Conservation (phyloP, 305 asterid genomes). For the Fraxinus sp. region DNA sequence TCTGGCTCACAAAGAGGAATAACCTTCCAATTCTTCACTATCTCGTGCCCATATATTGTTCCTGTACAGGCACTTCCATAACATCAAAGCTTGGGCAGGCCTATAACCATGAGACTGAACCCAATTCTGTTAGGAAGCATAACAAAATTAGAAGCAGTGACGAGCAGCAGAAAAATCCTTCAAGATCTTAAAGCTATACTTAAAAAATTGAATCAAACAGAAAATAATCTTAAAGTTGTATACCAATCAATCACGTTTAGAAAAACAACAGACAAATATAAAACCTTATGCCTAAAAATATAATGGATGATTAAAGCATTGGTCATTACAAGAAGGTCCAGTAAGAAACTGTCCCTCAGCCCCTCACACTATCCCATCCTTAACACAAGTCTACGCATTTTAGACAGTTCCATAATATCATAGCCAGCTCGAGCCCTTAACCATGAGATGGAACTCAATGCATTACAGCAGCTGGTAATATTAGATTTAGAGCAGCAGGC, state of each 20-base stretch:
- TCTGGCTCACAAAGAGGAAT: not conserved
- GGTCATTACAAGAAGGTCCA: not conserved
- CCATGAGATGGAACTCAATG: not conserved
- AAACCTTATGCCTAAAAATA: not conserved
- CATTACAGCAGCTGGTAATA: not conserved
- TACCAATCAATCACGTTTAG: not conserved
- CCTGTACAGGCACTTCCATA: slow-evolving; percentile 87
- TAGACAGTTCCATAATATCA: not conserved
- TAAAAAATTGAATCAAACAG: not conserved
- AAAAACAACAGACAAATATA: not conserved
- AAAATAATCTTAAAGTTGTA: not conserved
- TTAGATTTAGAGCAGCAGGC: not conserved
- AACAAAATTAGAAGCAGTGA: slow-evolving; percentile 25
- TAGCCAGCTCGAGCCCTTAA: not conserved
- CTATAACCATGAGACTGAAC: slow-evolving; percentile 75
- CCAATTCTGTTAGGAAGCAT: slow-evolving; percentile 66
- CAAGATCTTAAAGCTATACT: not conserved
- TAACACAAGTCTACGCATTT: not conserved
- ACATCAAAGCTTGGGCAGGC: slow-evolving; percentile 90
- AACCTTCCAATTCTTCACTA: slow-evolving; percentile 77
- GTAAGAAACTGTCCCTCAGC: not conserved
- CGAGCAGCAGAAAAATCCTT: not conserved
- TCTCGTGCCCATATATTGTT: slow-evolving; percentile 69
- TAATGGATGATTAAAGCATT: not conserved
- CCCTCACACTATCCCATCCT: not conserved